These are phyloP conservation scores for Elsinoe batatas DNA, from an alignment of 2,329 filamentous ascomycete genomes.

Conservation along the genomic window DNA sequence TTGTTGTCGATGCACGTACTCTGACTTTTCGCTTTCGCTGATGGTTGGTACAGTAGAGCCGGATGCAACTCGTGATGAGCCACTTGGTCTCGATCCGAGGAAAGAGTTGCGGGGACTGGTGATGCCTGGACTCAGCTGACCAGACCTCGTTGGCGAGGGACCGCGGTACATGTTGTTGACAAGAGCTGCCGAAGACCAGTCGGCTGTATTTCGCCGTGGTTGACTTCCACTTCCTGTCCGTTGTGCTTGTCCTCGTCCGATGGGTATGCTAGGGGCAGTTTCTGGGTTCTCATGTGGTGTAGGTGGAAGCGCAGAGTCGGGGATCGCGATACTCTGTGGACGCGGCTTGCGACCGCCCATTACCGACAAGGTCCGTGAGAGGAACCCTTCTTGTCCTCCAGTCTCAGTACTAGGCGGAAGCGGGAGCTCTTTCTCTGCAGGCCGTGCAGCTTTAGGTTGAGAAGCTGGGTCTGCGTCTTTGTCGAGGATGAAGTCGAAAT, in stretches of 20 bases:
- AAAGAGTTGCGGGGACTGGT: conserved; percentile 55
- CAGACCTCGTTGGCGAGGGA: conserved; percentile 34
- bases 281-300: conserved; percentile 49
- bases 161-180: conserved; percentile 87
- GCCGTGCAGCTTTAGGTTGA: not conserved
- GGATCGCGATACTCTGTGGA: conserved; percentile 24
- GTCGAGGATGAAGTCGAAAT: conserved; percentile 88
- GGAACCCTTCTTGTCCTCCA: conserved; percentile 37
- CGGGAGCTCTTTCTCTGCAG: conserved; percentile 75
- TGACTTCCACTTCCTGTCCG: conserved; percentile 32
- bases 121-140: conserved; percentile 40
- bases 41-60: conserved; percentile 27
- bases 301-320: conserved; percentile 17
- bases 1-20: conserved; percentile 23
- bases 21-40: conserved; percentile 16
- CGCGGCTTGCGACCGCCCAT: conserved; percentile 34
- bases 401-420: conserved; percentile 55
- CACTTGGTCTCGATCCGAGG: conserved; percentile 40
- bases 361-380: conserved; percentile 53
- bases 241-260: conserved; percentile 46
- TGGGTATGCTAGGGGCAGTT: conserved; percentile 67
- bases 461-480: conserved; percentile 42
- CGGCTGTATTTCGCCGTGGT: conserved; percentile 37
- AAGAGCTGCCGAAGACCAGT: conserved; percentile 52
- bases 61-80: conserved; percentile 23